Percentiles rank a stretch among this genome's conserved stretches.
These are phyloP conservation scores for Neonectria ditissima DNA, from an alignment of 2,329 filamentous ascomycete species.

Conservation along the genomic window DNA sequence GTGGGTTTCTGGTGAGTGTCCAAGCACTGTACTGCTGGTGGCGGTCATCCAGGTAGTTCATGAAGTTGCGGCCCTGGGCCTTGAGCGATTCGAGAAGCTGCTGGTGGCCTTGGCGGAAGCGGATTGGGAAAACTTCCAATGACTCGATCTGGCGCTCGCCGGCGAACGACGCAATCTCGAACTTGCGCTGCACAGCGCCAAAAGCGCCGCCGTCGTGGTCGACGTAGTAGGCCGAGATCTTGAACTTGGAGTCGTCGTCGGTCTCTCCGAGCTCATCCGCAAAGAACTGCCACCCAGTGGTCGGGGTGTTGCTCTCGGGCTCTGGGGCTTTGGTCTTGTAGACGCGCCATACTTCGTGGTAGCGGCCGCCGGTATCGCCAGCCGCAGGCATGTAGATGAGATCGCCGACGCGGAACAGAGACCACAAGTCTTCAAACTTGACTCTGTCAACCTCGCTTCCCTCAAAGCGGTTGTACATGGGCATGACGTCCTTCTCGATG, in stretches of 20 bases:
- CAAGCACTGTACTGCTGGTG: constrained; percentile 57
- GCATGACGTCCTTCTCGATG: constrained; percentile 57
- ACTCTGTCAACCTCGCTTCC: constrained; percentile 47
- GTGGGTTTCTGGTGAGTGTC: constrained; percentile 55
- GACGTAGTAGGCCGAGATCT: constrained; percentile 55
- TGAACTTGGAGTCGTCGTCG: constrained; percentile 47
- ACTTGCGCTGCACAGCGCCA: constrained; percentile 53
- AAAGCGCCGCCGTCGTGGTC: constrained; percentile 55
- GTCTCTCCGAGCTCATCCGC: constrained; percentile 48
- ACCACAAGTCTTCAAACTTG: constrained; percentile 57
- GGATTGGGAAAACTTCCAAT: constrained; percentile 54
- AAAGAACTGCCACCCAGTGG: constrained; percentile 51
- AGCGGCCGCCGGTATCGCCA: constrained; percentile 50
- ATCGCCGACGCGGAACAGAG: constrained; percentile 55
- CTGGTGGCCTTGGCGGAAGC: constrained; percentile 51
- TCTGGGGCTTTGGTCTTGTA: constrained; percentile 50
- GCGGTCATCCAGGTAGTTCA: constrained; percentile 49
- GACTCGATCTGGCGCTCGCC: constrained; percentile 54
- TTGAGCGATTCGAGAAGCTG: constrained; percentile 50
- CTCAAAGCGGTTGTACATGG: constrained; percentile 47
- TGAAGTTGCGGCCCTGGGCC: constrained; percentile 49
- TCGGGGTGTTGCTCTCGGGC: constrained; percentile 46
- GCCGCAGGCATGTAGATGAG: constrained; percentile 54
- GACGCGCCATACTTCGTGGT: constrained; percentile 55
- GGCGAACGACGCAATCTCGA: constrained; percentile 51